Conservation (phyloP, 2,329 filamentous ascomycete genomes). For the Simplicillium aogashimaense region DNA sequence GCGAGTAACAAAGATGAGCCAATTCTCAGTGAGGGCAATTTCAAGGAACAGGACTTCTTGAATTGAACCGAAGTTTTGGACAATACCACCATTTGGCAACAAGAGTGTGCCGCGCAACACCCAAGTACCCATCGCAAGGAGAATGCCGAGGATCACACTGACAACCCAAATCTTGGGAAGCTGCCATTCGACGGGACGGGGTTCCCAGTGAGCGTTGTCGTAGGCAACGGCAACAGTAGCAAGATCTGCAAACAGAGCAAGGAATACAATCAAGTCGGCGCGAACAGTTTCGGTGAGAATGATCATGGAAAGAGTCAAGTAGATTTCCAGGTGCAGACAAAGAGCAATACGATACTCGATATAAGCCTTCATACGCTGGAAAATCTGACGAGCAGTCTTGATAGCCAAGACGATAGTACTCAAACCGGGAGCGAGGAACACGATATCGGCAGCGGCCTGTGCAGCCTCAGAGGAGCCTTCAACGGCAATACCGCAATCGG, state of each 20-base stretch:
- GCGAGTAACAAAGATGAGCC: constrained; percentile 70
- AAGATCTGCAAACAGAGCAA: constrained; percentile 70
- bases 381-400: constrained; percentile 65
- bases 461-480: constrained; percentile 64
- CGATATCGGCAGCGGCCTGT: constrained; percentile 63
- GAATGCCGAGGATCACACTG: constrained; percentile 54
- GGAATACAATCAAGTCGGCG: constrained; percentile 66
- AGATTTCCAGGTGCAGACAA: constrained; percentile 65
- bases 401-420: constrained; percentile 63
- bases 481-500: constrained; percentile 65
- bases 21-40: constrained; percentile 65
- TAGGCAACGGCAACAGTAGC: constrained; percentile 71
- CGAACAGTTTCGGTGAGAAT: constrained; percentile 70
- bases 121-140: constrained; percentile 65
- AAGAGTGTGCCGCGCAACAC: constrained; percentile 62
- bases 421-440: constrained; percentile 64
- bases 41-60: constrained; percentile 69
- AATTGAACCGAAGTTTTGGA: constrained; percentile 64
- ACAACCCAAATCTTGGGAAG: constrained; percentile 76
- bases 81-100: constrained; percentile 59
- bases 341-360: constrained; percentile 70
- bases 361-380: constrained; percentile 71
- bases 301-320: constrained; percentile 69
- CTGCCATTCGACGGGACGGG: constrained; percentile 70
- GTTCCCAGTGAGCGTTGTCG: constrained; percentile 69